These are phyloP conservation scores for Pseudocercospora macadamiae DNA, from an alignment of 2,329 filamentous ascomycete genomes.

Conservation along the genomic window DNA sequence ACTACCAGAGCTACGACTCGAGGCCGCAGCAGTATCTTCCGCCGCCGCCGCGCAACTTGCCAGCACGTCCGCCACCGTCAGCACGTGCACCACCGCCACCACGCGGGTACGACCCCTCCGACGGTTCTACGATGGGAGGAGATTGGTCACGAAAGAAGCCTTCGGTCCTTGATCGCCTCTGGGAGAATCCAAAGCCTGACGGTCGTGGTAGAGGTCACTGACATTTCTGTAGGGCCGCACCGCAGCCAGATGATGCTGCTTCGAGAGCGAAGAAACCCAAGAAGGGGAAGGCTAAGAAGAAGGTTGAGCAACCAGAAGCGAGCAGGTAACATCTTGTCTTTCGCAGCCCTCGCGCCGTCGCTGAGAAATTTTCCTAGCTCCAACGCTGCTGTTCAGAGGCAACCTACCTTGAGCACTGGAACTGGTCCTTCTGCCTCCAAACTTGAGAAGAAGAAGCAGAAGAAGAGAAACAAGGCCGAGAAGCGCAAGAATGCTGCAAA, in stretches of 20 bases:
- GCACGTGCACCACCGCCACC: constrained; percentile 9
- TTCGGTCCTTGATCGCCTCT: constrained; percentile 14
- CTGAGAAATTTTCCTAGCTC: neutral
- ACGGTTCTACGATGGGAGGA: constrained; percentile 12
- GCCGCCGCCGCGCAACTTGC: neutral
- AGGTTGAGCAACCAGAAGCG: constrained; percentile 3
- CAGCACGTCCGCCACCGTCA: constrained; percentile 3
- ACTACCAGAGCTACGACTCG: neutral
- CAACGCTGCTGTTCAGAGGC: neutral
- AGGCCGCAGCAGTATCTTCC: neutral
- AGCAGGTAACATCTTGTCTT: constrained; percentile 9
- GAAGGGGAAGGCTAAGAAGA: constrained; percentile 12
- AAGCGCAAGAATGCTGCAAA: neutral
- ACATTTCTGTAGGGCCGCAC: constrained; percentile 11
- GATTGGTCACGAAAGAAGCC: constrained; percentile 15
- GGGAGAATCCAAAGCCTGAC: neutral
- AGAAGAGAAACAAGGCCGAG: constrained; percentile 7
- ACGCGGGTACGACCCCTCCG: constrained; percentile 13
- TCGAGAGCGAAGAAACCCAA: constrained; percentile 11
- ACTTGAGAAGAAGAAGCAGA: constrained; percentile 2
- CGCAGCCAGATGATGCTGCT: neutral
- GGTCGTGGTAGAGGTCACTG: constrained; percentile 10
- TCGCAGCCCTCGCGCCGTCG: neutral
- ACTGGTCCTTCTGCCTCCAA: neutral
- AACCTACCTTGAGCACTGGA: neutral